Percentiles rank a stretch among this genome's conserved stretches.
Evolutionary conservation across 2,329 filamentous ascomycete genomes (phyloP).

Genomic region (Aspergillus sojae): DNA sequence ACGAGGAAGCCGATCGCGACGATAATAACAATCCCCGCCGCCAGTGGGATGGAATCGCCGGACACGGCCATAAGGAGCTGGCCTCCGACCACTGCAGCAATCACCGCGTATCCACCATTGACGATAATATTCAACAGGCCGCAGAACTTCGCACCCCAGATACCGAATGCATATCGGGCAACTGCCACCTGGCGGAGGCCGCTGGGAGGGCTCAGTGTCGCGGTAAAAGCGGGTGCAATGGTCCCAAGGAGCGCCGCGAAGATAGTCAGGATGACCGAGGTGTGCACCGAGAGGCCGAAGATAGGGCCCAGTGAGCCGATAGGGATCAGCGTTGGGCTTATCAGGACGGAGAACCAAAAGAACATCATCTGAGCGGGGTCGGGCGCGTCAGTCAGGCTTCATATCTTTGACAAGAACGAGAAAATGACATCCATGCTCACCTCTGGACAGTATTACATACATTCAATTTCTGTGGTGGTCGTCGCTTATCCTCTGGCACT

Average conservation of each 20-base stretch:
- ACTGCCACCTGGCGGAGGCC: conserved; percentile 33
- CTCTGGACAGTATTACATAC: not conserved
- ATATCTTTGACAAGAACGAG: not conserved
- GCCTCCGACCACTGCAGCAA: conserved; percentile 27
- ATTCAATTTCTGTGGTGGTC: conserved; percentile 2
- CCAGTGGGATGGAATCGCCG: conserved; percentile 24
- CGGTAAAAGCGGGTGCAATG: conserved; percentile 18
- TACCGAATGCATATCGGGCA: conserved; percentile 31
- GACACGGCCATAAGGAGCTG: conserved; percentile 28
- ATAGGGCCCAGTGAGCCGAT: conserved; percentile 30
- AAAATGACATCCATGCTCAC: not conserved
- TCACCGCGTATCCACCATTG: conserved; percentile 27
- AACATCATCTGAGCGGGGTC: conserved; percentile 18
- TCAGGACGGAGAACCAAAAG: conserved; percentile 26
- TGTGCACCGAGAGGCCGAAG: conserved; percentile 28
- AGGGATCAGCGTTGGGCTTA: conserved; percentile 19
- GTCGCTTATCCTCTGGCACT: conserved; percentile 5
- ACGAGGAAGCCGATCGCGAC: conserved; percentile 1
- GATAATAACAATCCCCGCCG: conserved; percentile 28
- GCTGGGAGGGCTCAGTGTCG: conserved; percentile 18
- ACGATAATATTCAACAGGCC: conserved; percentile 30
- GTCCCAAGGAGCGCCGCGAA: conserved; percentile 28
- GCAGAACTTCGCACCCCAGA: conserved; percentile 32
- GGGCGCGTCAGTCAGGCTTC: not conserved
- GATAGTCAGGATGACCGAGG: conserved; percentile 27